phyloP scores from a whole-genome alignment of 257 asterid genomes.

The Nicotiana tabacum region DNA sequence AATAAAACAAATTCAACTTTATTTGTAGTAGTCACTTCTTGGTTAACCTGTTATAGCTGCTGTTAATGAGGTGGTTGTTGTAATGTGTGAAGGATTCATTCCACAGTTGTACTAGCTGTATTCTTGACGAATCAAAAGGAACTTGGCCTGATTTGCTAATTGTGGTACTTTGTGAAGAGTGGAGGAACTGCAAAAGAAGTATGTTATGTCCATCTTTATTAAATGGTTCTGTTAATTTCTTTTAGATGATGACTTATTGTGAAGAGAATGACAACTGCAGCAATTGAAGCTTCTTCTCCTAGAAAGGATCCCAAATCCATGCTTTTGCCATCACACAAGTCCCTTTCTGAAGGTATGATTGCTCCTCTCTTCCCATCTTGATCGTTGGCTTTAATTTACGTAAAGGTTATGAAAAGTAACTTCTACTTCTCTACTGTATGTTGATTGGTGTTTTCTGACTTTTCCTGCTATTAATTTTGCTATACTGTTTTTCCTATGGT shows the following conservation, averaged over 20 bases:
- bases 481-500: constrained; percentile 20
- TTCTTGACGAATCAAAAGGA: constrained; percentile 79
- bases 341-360: constrained; percentile 46
- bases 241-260: not conserved
- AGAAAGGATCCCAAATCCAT: constrained; percentile 70
- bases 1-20: not conserved
- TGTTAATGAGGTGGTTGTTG: constrained; percentile 1
- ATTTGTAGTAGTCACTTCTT: constrained; percentile 10
- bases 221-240: not conserved
- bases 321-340: constrained; percentile 49
- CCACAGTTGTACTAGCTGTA: constrained; percentile 38
- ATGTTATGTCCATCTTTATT: constrained; percentile 1
- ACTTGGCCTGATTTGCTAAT: constrained; percentile 80
- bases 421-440: too few relatives aligned
- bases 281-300: constrained; percentile 92
- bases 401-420: too few relatives aligned
- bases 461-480: constrained; percentile 12
- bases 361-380: not conserved
- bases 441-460: not conserved
- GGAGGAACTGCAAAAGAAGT: constrained; percentile 99
- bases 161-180: constrained; percentile 70
- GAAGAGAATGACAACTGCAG: constrained; percentile 32
- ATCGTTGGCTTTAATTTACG: not conserved
- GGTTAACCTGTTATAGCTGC: not conserved
- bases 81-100: constrained; percentile 53